Base-by-base conservation (phyloP, 805 yeast genomes). In the Ogataea nitratoaversa region DNA sequence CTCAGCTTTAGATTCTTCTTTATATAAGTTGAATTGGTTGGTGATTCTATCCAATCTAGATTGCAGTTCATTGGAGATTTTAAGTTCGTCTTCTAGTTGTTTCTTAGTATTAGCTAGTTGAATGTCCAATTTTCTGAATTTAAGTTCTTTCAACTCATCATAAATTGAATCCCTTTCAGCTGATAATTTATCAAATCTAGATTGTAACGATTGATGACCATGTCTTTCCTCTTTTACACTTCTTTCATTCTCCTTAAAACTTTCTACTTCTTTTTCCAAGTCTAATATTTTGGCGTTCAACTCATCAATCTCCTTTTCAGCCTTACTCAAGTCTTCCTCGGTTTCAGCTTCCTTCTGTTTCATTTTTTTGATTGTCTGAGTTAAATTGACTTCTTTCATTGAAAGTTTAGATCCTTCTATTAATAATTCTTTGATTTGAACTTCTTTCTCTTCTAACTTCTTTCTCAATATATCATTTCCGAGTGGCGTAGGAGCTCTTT, bases 371-470 rank as follows among this genome's bases (percentile, higher is more conserved):
- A 90, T 77, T 0, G 80, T 68, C 30, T 79, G 85, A 49, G 76
- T 79, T 38, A 79, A 70, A 48, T 75, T 77, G 20, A 87, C 69
- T 52, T 91, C 97, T 44, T 77, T 79, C 43, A 72, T 71, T 0
- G 93, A 78, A 29, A 88, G 62, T 19, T 73, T 76, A 46, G 83
- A 81, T 4, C 95, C 95, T 60, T 89, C 96, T 40, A 74, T 78
- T 54, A 84, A 56, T 22, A 90, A 63, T 41, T 82, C 79, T 14
- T 75, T 72, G 19, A 90, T 78, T 23, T 78, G 74, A 11, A 67
- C 72, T 37, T 89, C 86, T 66, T 67, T 82, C 50, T 60, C 76
- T 52, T 47, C 63, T 34, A 60, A 59, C 40, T 61, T 71, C 47
- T 50, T 66, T 46, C 41, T 50, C 41, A 54, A 47, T 5, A 42